Evolutionary conservation across 2,329 filamentous ascomycete species (phyloP).

Genomic region (Colletotrichum orchidophilum): DNA sequence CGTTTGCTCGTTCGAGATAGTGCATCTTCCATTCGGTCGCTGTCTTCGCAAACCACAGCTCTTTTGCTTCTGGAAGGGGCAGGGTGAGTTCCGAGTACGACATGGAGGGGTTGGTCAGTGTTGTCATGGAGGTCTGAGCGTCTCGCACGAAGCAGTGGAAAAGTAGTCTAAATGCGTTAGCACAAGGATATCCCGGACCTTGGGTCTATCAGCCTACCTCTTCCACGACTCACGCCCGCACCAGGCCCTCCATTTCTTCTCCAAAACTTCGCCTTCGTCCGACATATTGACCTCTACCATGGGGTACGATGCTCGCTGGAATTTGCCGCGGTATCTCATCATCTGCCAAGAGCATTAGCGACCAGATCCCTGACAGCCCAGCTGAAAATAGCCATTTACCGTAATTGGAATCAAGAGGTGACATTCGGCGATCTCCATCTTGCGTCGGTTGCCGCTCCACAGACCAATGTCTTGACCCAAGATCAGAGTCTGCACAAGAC

Average conservation of each 20-base stretch:
- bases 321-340: constrained; percentile 66
- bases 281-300: constrained; percentile 58
- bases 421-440: constrained; percentile 66
- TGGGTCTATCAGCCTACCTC: constrained; percentile 48
- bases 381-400: constrained; percentile 42
- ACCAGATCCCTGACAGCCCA: neutral
- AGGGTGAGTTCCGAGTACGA: constrained; percentile 76
- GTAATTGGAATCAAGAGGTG: constrained; percentile 56
- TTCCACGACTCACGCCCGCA: constrained; percentile 73
- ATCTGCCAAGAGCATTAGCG: constrained; percentile 46
- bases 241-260: constrained; percentile 74
- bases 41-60: constrained; percentile 72
- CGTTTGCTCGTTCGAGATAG: constrained; percentile 56
- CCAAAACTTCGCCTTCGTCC: constrained; percentile 65
- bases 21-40: constrained; percentile 72
- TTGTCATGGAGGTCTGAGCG: constrained; percentile 72
- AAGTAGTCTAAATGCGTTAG: constrained; percentile 56
- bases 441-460: constrained; percentile 64
- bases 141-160: constrained; percentile 74
- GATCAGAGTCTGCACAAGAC: constrained; percentile 59
- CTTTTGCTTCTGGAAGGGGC: constrained; percentile 68
- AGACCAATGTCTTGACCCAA: constrained; percentile 60
- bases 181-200: constrained; percentile 25
- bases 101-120: constrained; percentile 71
- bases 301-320: constrained; percentile 64